A percentile compares a stretch with the other conserved stretches of the same genome.
Conservation (phyloP, 768 basidiomycete genomes). For the Tylopilus rubrobrunneus region DNA sequence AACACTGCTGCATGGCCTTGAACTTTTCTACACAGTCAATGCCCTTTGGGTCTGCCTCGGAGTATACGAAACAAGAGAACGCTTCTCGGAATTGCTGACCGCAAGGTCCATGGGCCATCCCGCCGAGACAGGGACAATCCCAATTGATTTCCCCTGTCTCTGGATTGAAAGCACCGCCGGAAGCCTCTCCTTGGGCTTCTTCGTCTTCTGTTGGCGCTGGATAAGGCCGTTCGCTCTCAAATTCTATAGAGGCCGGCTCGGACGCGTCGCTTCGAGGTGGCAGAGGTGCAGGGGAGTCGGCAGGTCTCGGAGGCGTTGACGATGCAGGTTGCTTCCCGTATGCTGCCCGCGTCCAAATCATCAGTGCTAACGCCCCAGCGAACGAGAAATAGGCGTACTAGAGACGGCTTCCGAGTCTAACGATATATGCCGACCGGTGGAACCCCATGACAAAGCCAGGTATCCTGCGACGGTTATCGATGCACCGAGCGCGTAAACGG, state of each 20-base stretch:
- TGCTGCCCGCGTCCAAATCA: slow-evolving; percentile 8
- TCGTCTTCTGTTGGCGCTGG: slow-evolving; percentile 17
- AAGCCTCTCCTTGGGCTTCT: slow-evolving; percentile 25
- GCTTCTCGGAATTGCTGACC: slow-evolving; percentile 91
- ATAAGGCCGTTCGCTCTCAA: slow-evolving; percentile 8
- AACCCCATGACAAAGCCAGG: slow-evolving; percentile 43
- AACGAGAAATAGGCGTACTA: slow-evolving; percentile 18
- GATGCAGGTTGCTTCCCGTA: slow-evolving; percentile 12
- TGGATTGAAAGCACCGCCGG: slow-evolving; percentile 78
- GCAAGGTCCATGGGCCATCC: slow-evolving; percentile 98
- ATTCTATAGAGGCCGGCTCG: slow-evolving; percentile 1
- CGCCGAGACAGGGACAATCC: slow-evolving; percentile 98
- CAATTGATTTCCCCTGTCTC: slow-evolving; percentile 99
- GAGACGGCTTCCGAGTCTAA: slow-evolving; percentile 40
- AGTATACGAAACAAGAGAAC: slow-evolving; percentile 95
- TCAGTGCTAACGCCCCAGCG: not conserved
- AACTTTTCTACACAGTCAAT: slow-evolving; percentile 98
- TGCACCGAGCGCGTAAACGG: slow-evolving; percentile 38
- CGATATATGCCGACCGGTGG: slow-evolving; percentile 35
- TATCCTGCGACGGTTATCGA: slow-evolving; percentile 45
- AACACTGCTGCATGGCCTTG: slow-evolving; percentile 96
- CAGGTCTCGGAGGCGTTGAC: slow-evolving; percentile 4
- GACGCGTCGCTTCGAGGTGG: slow-evolving; percentile 17
- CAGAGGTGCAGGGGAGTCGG: slow-evolving; percentile 19
- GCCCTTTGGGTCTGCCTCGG: slow-evolving; percentile 94